Evolutionary conservation across 192 early-diverging fungal genomes (phyloP), one percentile per base, ranked within the genome.

Genomic region (Podochytrium sp.): DNA sequence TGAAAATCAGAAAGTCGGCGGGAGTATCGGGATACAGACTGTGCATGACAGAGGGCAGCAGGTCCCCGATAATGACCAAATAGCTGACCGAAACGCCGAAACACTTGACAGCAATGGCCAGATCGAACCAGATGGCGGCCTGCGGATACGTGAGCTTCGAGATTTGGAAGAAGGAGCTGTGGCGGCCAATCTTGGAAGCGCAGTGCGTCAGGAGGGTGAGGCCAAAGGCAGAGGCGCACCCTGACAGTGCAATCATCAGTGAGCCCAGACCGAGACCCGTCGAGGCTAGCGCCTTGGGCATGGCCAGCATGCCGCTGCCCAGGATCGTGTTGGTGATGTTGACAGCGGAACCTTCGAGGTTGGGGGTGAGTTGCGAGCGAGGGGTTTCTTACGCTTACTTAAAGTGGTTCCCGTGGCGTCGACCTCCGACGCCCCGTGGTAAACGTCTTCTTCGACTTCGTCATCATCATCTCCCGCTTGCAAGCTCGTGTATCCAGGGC

Each of bases 61-160:
- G 78, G 56, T 96, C 95, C 67, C 96, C 95, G 71, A 93, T 91
- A 58, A 99, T 97, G 43, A 99, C 94, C 37, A 99, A 78, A 74
- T 99, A 99, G 2, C 92, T 94, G 40, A 98, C 89, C 23, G 91
- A 90, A 23, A 98, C 98, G 35, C 96, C 96, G 85, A 99, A 99
- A 74, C 98, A 99, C 73, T 99, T 99, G 76, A 99, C 86, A 3
- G 96, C 95, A 78, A 99, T 98, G n/a, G 98, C 96, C 20, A 91
- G 53, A 71, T 99, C 98, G 69, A 99, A 98, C 51, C 88, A 90
- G 7, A 96, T 83, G 3, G 93, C 94, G 0, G 95, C 94, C 29
- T 76, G 76, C 23, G 96, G 95, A 78, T 95, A 99, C 1, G 98
- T 98, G 51, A 96, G 85, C 73, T 94, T 90, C 4, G 94, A 89